Conservation (phyloP, 352 stramenopile species). For the Phytophthora citricola region DNA sequence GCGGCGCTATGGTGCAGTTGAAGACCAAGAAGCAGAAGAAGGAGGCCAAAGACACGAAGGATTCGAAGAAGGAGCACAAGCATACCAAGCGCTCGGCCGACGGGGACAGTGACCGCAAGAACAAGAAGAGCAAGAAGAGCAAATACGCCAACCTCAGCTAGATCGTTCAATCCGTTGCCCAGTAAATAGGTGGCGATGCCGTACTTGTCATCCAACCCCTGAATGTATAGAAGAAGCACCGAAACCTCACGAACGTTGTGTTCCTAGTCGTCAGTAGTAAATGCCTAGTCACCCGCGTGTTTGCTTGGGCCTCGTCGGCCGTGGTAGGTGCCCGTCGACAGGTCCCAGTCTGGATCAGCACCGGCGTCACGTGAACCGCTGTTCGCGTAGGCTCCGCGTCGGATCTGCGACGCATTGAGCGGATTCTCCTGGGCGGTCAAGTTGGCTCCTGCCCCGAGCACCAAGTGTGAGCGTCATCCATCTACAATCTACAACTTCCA, state of each 20-base stretch:
- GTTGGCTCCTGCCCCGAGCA: slow-evolving; percentile 57
- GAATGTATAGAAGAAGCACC: slow-evolving; percentile 39
- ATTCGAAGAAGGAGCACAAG: slow-evolving; percentile 53
- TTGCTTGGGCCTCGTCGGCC: slow-evolving; percentile 52
- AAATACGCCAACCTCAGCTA: slow-evolving; percentile 84
- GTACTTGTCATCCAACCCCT: slow-evolving; percentile 11
- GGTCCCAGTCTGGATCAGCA: slow-evolving; percentile 85
- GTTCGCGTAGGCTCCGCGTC: slow-evolving; percentile 84
- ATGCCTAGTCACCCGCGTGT: slow-evolving; percentile 3
- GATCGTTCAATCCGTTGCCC: slow-evolving; percentile 20
- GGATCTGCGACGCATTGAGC: slow-evolving; percentile 77
- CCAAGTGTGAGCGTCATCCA: slow-evolving; percentile 2
- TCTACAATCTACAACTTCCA: neutral
- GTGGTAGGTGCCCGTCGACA: slow-evolving; percentile 70
- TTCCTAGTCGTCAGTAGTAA: neutral
- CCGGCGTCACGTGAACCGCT: slow-evolving; percentile 79
- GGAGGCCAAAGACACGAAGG: slow-evolving; percentile 86
- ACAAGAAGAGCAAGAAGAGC: slow-evolving; percentile 74
- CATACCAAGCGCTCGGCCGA: slow-evolving; percentile 50
- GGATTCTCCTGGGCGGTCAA: slow-evolving; percentile 62
- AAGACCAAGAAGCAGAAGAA: slow-evolving; percentile 87
- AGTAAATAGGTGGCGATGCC: slow-evolving; percentile 8
- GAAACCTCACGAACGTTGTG: slow-evolving; percentile 3
- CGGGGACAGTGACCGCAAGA: slow-evolving; percentile 48
- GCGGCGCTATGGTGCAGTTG: slow-evolving; percentile 73